Evolutionary conservation across 305 asterid species (phyloP).

Genomic region (Fraxinus angustifolia): DNA sequence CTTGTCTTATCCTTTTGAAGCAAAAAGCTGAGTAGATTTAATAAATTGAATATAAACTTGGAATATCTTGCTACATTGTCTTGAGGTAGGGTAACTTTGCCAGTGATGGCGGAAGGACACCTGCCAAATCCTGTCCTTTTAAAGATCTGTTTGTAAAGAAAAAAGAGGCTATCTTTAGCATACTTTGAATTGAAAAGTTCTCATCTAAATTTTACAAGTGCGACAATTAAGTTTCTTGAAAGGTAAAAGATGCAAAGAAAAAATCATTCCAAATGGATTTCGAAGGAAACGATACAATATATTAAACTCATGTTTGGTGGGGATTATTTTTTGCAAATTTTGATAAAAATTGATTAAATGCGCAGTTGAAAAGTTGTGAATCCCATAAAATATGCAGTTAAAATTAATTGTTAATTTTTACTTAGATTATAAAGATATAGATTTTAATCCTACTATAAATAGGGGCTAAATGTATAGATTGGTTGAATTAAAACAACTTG

Average conservation of each 20-base stretch:
- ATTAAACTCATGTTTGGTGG: not conserved
- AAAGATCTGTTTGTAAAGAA: constrained; percentile 34
- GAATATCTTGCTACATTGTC: constrained; percentile 33
- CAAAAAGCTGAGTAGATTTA: not conserved
- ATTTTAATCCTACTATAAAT: no score
- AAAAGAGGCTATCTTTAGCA: not conserved
- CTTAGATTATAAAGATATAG: not conserved
- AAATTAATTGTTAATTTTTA: no score
- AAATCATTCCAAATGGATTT: not conserved
- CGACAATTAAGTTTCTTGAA: not conserved
- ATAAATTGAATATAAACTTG: not conserved
- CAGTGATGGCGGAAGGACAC: constrained; percentile 55
- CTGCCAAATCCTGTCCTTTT: constrained; percentile 52
- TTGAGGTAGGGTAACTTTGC: constrained; percentile 47
- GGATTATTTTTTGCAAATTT: not conserved
- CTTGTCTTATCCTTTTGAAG: not conserved
- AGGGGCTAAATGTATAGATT: not conserved
- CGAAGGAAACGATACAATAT: not conserved
- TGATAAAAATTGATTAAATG: no score
- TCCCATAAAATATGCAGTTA: not conserved
- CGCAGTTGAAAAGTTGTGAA: not conserved
- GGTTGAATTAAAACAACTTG: not conserved
- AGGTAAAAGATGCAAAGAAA: not conserved
- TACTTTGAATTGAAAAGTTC: not conserved
- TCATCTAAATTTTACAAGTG: not conserved